A percentile compares a stretch with the other conserved stretches of the same genome.
phyloP scores from a whole-genome alignment of 2,329 filamentous ascomycete species.

The Chaetomium globosum region DNA sequence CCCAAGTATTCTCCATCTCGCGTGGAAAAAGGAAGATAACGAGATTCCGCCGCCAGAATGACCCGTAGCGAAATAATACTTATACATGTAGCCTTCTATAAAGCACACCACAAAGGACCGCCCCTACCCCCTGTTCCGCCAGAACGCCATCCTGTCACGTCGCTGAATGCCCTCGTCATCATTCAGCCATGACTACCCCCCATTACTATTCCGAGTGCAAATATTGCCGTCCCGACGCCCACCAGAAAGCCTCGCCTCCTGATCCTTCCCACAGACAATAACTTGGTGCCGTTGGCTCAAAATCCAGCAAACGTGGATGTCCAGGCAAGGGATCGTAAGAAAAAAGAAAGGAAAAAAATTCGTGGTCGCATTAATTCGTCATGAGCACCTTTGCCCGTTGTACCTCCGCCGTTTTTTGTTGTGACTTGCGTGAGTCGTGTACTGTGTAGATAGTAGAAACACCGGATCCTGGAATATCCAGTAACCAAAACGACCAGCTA shows the following conservation, averaged over 20 bases:
- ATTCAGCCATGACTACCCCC: slow-evolving; percentile 21
- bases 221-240: not conserved
- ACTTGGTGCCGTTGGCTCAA: not conserved
- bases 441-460: slow-evolving; percentile 22
- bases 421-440: slow-evolving; percentile 5
- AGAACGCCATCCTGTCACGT: slow-evolving; percentile 23
- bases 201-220: slow-evolving; percentile 10
- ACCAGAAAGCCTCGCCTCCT: slow-evolving; percentile 8
- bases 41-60: slow-evolving; percentile 25
- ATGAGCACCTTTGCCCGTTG: slow-evolving; percentile 5
- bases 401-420: slow-evolving; percentile 12
- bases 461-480: slow-evolving; percentile 28
- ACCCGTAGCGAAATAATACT: slow-evolving; percentile 28
- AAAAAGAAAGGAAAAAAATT: slow-evolving; percentile 23
- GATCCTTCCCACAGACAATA: not conserved
- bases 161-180: slow-evolving; percentile 13
- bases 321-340: slow-evolving; percentile 5
- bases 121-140: slow-evolving; percentile 6
- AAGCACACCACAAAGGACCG: slow-evolving; percentile 10
- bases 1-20: slow-evolving; percentile 19
- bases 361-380: slow-evolving; percentile 30
- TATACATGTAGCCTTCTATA: slow-evolving; percentile 30
- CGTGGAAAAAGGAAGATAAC: slow-evolving; percentile 11
- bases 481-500: slow-evolving; percentile 25
- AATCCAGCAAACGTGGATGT: slow-evolving; percentile 15